Conservation (phyloP, 352 stramenopile genomes). For the Phytophthora pinifolia region DNA sequence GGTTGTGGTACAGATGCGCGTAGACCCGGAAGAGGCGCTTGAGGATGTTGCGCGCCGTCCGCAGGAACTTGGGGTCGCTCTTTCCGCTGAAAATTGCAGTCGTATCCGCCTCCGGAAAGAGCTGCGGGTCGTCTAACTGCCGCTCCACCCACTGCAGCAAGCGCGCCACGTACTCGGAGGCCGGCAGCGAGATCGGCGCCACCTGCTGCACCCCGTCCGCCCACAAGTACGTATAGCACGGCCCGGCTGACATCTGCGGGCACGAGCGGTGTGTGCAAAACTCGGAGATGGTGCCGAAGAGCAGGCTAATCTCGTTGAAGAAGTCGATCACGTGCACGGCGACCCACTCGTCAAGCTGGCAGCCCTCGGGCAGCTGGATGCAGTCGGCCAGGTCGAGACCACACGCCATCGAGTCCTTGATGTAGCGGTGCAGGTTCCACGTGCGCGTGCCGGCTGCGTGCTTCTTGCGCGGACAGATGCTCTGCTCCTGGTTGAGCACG, state of each 20-base stretch:
- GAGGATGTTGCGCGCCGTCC: slow-evolving; percentile 83
- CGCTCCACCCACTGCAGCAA: slow-evolving; percentile 87
- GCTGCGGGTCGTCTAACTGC: slow-evolving; percentile 70
- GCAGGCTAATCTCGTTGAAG: slow-evolving; percentile 92
- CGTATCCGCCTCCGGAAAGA: slow-evolving; percentile 49
- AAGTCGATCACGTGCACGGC: slow-evolving; percentile 89
- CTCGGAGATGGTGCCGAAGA: slow-evolving; percentile 90
- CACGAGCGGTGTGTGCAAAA: slow-evolving; percentile 67
- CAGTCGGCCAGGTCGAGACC: slow-evolving; percentile 60
- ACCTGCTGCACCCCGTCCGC: slow-evolving; percentile 59
- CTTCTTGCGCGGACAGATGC: slow-evolving; percentile 57
- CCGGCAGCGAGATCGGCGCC: slow-evolving; percentile 55
- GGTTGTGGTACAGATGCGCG: slow-evolving; percentile 96
- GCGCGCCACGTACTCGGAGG: slow-evolving; percentile 83
- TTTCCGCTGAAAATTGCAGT: slow-evolving; percentile 3
- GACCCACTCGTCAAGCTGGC: slow-evolving; percentile 66
- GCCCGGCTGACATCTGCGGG: slow-evolving; percentile 70
- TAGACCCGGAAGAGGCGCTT: slow-evolving; percentile 97
- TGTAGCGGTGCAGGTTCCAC: slow-evolving; percentile 69
- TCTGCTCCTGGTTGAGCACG: slow-evolving; percentile 53
- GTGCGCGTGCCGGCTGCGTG: slow-evolving; percentile 55
- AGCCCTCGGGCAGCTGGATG: slow-evolving; percentile 67
- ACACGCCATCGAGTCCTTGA: slow-evolving; percentile 66
- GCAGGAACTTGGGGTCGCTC: slow-evolving; percentile 48
- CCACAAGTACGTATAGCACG: slow-evolving; percentile 90